Percentiles rank a stretch among this genome's conserved stretches.
Conservation (phyloP, 2,329 filamentous ascomycete genomes). For the Botryotinia globosa region DNA sequence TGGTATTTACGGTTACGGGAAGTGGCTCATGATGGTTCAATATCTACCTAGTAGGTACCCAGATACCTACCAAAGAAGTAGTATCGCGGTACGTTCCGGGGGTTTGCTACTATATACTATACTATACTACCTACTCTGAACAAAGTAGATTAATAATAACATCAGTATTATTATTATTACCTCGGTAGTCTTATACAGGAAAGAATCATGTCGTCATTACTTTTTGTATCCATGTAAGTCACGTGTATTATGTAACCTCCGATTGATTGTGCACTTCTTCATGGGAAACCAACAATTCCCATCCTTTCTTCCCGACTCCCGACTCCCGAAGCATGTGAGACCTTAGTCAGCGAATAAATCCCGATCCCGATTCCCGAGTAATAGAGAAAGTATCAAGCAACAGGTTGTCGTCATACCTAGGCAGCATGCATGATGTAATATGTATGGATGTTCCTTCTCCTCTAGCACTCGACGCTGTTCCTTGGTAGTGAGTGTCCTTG, state of each 20-base stretch:
- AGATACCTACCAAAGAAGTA: not conserved
- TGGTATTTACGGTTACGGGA: not conserved
- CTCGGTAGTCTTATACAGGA: too few species aligned
- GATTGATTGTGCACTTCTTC: not conserved
- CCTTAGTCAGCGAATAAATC: not conserved
- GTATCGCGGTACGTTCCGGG: not conserved
- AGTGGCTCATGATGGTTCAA: not conserved
- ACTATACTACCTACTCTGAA: not conserved
- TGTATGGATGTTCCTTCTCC: not conserved
- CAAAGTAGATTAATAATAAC: not conserved
- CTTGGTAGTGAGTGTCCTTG: not conserved
- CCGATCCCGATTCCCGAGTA: not conserved
- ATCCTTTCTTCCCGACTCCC: not conserved
- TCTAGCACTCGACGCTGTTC: not conserved
- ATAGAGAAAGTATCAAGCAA: too few species aligned
- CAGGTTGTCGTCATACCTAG: not conserved
- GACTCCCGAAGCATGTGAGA: not conserved
- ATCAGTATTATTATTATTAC: not conserved
- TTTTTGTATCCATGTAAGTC: not conserved
- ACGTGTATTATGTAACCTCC: not conserved
- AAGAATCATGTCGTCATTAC: constrained; percentile 16
- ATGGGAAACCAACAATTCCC: too few species aligned
- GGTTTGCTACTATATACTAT: not conserved
- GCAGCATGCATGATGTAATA: too few species aligned
- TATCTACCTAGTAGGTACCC: not conserved